These are phyloP conservation scores for Sparassis latifolia DNA, from an alignment of 1,284 basidiomycete species.

Conservation along the genomic window DNA sequence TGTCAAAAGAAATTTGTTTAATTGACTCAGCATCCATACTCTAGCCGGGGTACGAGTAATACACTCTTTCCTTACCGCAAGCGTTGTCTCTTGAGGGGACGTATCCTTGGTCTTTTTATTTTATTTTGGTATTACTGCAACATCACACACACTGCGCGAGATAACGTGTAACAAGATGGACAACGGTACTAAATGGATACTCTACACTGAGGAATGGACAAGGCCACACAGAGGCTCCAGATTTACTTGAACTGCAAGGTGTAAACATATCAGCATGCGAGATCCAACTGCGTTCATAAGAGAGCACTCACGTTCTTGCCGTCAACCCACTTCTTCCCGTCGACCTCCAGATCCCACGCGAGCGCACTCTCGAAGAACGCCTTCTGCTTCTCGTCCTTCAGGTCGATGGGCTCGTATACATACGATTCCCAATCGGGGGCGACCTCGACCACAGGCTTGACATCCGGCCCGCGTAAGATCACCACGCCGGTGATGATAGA, in stretches of 20 bases:
- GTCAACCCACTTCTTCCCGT: slow-evolving; percentile 83
- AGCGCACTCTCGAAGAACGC: slow-evolving; percentile 85
- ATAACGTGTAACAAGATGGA: no score
- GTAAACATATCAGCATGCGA: background rate
- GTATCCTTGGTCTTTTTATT: background rate
- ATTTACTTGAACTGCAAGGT: slow-evolving; percentile 26
- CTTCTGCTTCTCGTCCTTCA: slow-evolving; percentile 68
- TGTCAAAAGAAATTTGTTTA: no score
- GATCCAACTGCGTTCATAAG: background rate
- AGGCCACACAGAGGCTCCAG: no score
- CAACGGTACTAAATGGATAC: no score
- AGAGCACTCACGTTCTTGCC: slow-evolving; percentile 65
- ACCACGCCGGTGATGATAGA: slow-evolving; percentile 76
- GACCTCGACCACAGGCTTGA: slow-evolving; percentile 65
- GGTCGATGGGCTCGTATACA: slow-evolving; percentile 67
- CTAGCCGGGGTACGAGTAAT: no score
- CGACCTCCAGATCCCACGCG: slow-evolving; percentile 85
- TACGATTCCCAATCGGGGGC: slow-evolving; percentile 96
- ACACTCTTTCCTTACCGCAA: no score
- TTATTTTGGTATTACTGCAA: slow-evolving; percentile 16
- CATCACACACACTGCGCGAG: no score
- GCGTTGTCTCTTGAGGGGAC: no score
- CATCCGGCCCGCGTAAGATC: slow-evolving; percentile 75
- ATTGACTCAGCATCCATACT: no score
- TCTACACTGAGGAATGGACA: no score